Evolutionary conservation across 352 stramenopile genomes (phyloP).

Genomic region (Pythium insidiosum): DNA sequence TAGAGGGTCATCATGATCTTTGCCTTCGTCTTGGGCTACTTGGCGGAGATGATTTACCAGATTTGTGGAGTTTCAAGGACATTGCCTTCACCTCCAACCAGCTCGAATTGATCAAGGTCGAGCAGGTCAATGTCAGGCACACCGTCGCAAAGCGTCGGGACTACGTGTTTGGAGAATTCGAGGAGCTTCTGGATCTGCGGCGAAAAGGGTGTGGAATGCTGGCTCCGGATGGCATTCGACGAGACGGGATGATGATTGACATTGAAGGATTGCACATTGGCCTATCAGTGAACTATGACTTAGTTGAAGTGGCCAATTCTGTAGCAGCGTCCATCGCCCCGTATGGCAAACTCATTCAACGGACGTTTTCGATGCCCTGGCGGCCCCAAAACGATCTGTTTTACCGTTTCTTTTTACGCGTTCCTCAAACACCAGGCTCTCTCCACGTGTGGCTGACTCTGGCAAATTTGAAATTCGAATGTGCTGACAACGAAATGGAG

Average conservation of each 20-base stretch:
- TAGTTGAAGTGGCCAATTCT: constrained; percentile 17
- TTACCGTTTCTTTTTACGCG: constrained; percentile 49
- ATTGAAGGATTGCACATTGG: constrained; percentile 31
- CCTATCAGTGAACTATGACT: constrained; percentile 24
- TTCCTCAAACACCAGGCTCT: constrained; percentile 21
- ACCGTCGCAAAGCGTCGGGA: constrained; percentile 36
- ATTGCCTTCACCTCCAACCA: constrained; percentile 31
- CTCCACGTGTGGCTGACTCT: constrained; percentile 45
- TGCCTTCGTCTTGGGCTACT: constrained; percentile 41
- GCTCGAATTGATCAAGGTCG: constrained; percentile 29
- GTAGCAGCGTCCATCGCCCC: constrained; percentile 26
- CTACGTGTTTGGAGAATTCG: constrained; percentile 71
- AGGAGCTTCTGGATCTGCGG: constrained; percentile 39
- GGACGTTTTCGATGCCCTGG: constrained; percentile 28
- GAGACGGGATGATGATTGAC: constrained; percentile 55
- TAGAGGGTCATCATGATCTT: constrained; percentile 19
- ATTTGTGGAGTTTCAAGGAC: constrained; percentile 54
- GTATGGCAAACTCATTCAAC: background rate
- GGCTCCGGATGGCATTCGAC: background rate
- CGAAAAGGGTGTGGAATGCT: constrained; percentile 19
- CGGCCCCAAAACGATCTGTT: constrained; percentile 55
- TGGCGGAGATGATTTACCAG: constrained; percentile 54
- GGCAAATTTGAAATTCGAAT: constrained; percentile 31
- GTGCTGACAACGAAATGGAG: constrained; percentile 41
- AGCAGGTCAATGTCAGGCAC: constrained; percentile 32